Percentiles rank a stretch among this genome's conserved stretches.
Evolutionary conservation across 148 eudicot genomes (phyloP).

Genomic region (Chenopodium suecicum): DNA sequence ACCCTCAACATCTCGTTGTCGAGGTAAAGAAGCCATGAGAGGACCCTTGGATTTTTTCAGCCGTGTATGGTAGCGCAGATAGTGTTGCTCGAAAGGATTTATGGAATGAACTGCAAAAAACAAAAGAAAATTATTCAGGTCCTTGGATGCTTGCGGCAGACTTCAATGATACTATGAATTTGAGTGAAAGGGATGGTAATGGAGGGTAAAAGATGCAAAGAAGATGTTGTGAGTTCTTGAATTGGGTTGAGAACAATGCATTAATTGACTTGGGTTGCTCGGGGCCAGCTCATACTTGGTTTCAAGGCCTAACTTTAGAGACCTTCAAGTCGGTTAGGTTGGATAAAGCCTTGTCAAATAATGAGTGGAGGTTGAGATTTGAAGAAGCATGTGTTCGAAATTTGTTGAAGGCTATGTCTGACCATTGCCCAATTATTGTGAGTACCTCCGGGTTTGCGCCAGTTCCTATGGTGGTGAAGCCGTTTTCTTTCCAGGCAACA

Average conservation of each 20-base stretch:
- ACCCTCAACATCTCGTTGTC: too few relatives aligned
- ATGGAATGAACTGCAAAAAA: neutral
- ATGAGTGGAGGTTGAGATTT: too few relatives aligned
- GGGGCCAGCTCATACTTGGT: neutral
- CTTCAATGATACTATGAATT: too few relatives aligned
- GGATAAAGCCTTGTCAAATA: neutral
- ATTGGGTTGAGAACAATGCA: too few relatives aligned
- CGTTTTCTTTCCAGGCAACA: too few relatives aligned
- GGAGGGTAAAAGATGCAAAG: neutral
- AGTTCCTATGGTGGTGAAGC: too few relatives aligned
- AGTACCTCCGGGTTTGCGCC: too few relatives aligned
- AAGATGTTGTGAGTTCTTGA: neutral
- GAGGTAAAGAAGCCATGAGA: neutral
- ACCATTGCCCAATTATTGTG: too few relatives aligned
- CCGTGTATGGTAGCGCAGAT: neutral
- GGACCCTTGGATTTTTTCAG: neutral
- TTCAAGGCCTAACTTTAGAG: neutral
- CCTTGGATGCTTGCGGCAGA: neutral
- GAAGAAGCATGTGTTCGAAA: too few relatives aligned
- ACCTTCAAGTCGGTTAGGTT: neutral
- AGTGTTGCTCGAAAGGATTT: neutral
- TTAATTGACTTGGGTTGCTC: neutral
- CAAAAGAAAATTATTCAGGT: neutral
- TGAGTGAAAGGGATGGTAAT: neutral
- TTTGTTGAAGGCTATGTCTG: too few relatives aligned